Evolutionary conservation across 768 basidiomycete genomes (phyloP).

Genomic region (Suillus subaureus): DNA sequence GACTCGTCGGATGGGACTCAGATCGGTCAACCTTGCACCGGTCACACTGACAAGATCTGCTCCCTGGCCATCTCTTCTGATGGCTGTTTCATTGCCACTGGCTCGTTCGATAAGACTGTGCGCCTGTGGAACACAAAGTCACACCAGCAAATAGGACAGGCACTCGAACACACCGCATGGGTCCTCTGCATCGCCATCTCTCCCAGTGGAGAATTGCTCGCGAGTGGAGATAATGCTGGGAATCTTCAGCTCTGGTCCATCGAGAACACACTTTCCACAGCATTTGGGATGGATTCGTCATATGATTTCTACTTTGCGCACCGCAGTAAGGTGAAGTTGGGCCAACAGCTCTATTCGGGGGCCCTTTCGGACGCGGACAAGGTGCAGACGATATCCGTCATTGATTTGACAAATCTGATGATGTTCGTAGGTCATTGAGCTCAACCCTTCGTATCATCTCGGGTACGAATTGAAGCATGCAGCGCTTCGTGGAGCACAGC

Average conservation of each 20-base stretch:
- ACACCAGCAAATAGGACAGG: too few species aligned
- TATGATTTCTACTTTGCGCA: not conserved
- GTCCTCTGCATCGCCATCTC: too few species aligned
- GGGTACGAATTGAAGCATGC: too few species aligned
- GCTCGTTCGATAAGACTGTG: too few species aligned
- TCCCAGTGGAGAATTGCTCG: not conserved
- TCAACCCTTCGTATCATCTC: too few species aligned
- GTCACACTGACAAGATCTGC: not conserved
- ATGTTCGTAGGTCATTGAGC: not conserved
- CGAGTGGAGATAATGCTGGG: not conserved
- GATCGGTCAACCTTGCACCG: too few species aligned
- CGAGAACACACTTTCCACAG: not conserved
- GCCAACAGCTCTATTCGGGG: not conserved
- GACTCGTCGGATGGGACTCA: too few species aligned
- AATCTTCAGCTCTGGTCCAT: not conserved
- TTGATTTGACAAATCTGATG: not conserved
- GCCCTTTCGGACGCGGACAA: not conserved
- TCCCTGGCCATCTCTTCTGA: too few species aligned
- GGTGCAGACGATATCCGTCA: not conserved
- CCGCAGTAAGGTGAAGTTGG: not conserved
- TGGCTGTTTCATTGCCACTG: too few species aligned
- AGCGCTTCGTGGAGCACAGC: too few species aligned
- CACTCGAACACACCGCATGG: too few species aligned
- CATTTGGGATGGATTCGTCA: not conserved
- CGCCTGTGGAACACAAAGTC: too few species aligned